Conservation (phyloP, 1,284 basidiomycete genomes). For the Cryptococcus sp. region DNA sequence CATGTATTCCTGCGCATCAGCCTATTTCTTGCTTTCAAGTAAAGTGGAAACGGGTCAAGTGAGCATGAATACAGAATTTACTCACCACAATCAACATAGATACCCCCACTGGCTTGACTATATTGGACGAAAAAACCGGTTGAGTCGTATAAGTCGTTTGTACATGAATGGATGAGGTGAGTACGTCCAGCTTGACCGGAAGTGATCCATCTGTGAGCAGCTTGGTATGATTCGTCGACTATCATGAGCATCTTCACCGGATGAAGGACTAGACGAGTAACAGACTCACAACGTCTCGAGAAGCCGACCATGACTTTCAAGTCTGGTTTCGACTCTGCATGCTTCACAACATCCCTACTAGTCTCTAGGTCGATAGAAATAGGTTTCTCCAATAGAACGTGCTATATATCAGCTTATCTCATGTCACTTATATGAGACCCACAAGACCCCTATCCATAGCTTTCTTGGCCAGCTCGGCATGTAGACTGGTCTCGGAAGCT, state of each 20-base stretch:
- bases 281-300: conserved; percentile 28
- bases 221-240: conserved; percentile 33
- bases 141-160: conserved; percentile 31
- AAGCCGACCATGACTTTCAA: conserved; percentile 38
- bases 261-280: not conserved
- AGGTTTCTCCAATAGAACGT: conserved; percentile 40
- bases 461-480: conserved; percentile 16
- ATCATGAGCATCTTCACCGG: not conserved
- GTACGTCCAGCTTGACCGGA: conserved; percentile 18
- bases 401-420: conserved; percentile 8
- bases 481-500: conserved; percentile 20
- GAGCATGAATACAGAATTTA: too few species aligned
- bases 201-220: conserved; percentile 17
- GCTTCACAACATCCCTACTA: conserved; percentile 21
- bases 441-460: conserved; percentile 19
- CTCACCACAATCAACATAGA: conserved; percentile 10
- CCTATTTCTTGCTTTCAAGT: too few species aligned
- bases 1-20: conserved; percentile 2
- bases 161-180: conserved; percentile 26
- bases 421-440: not conserved
- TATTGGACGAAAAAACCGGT: conserved; percentile 6
- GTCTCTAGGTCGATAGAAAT: conserved; percentile 30
- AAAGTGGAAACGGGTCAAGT: too few species aligned
- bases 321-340: conserved; percentile 14
- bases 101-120: conserved; percentile 15